phyloP scores from a whole-genome alignment of 140 eudicot species.

The Oenanthe javanica region DNA sequence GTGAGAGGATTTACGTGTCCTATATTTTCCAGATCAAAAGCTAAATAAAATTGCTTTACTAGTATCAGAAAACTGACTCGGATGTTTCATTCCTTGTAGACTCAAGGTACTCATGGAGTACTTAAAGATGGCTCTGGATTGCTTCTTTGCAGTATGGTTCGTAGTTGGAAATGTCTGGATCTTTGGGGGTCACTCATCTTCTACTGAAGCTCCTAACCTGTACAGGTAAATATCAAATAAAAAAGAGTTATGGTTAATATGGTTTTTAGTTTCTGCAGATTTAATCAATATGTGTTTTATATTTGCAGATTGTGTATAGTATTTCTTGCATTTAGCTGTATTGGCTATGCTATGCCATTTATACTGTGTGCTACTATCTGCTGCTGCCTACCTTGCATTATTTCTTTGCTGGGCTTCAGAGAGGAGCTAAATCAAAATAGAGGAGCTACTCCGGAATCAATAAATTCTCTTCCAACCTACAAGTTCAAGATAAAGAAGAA shows the following conservation, averaged over 20 bases:
- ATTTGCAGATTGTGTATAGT: constrained; percentile 88
- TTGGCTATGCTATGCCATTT: constrained; percentile 98
- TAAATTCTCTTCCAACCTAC: constrained; percentile 78
- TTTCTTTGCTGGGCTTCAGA: constrained; percentile 82
- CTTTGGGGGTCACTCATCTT: constrained; percentile 93
- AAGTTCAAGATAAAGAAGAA: constrained; percentile 71
- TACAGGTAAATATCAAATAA: constrained; percentile 49
- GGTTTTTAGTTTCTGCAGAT: not conserved
- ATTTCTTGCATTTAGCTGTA: constrained; percentile 91
- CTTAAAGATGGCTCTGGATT: constrained; percentile 94
- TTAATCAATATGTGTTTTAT: not conserved
- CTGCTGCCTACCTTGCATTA: constrained; percentile 99
- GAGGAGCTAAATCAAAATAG: constrained; percentile 80
- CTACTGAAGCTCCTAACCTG: constrained; percentile 80
- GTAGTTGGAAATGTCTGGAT: constrained; percentile 99
- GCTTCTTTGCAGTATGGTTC: constrained; percentile 99
- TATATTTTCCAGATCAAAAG: not conserved
- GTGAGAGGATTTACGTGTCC: not conserved
- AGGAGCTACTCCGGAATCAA: constrained; percentile 95
- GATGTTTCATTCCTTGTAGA: constrained; percentile 28
- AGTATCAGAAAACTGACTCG: not conserved
- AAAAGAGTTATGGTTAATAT: not conserved
- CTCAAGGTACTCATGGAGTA: constrained; percentile 67
- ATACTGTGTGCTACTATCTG: constrained; percentile 95
- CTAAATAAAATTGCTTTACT: not conserved